A percentile compares a stretch with the other conserved stretches of the same genome.
Conservation (phyloP, 2,329 filamentous ascomycete genomes). For the Ascochyta koolunga region DNA sequence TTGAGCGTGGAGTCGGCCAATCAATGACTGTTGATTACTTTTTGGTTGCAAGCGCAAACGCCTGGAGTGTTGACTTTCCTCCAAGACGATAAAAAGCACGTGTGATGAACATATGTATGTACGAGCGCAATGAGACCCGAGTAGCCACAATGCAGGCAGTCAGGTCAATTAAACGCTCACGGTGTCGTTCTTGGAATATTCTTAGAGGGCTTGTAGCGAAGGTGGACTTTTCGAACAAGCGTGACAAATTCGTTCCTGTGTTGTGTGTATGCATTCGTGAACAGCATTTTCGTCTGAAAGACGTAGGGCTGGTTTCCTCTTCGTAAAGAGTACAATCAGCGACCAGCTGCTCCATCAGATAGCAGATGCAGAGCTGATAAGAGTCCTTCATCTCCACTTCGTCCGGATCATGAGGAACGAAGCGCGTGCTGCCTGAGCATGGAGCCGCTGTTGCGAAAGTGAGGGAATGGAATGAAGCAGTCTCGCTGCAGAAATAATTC, state of each 20-base stretch:
- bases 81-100: no score
- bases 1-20: no score
- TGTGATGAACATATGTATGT: conserved; percentile 25
- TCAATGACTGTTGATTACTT: no score
- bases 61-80: no score
- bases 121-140: conserved; percentile 48
- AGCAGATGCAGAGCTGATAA: not conserved
- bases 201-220: conserved; percentile 49
- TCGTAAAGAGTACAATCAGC: no score
- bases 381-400: not conserved
- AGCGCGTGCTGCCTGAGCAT: not conserved
- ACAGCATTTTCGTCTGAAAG: not conserved
- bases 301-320: not conserved
- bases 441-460: not conserved
- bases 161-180: conserved; percentile 49
- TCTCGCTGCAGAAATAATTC: conserved; percentile 10
- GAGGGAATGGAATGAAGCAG: not conserved
- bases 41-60: no score
- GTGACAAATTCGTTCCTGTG: conserved; percentile 50
- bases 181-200: conserved; percentile 46
- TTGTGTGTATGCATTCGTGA: not conserved
- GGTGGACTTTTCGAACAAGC: conserved; percentile 46
- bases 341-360: no score
- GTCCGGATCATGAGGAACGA: conserved; percentile 1
- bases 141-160: conserved; percentile 41